These are phyloP conservation scores for Neodidymelliopsis sp. DNA, from an alignment of 2,329 filamentous ascomycete genomes.

Conservation along the genomic window DNA sequence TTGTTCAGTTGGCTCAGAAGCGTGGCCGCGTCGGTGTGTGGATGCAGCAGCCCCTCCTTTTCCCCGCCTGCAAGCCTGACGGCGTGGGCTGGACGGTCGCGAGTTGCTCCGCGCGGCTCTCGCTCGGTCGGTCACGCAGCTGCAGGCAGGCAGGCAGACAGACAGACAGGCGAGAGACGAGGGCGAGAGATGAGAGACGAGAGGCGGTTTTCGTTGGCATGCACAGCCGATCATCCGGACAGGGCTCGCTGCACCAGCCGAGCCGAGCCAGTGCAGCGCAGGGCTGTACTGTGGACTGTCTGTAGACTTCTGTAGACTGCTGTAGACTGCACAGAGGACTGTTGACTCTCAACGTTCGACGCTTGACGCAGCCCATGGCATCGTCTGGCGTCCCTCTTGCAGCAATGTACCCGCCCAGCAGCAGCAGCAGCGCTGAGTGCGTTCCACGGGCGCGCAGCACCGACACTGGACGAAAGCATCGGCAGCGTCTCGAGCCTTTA, in stretches of 20 bases:
- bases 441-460: slow-evolving; percentile 12
- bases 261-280: background rate
- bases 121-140: background rate
- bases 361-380: slow-evolving; percentile 8
- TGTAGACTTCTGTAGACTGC: too few species aligned
- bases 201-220: slow-evolving; percentile 18
- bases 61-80: slow-evolving; percentile 13
- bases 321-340: too few species aligned
- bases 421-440: too few species aligned
- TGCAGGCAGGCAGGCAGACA: too few species aligned
- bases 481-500: slow-evolving; percentile 4
- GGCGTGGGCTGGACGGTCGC: background rate
- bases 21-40: too few species aligned
- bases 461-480: slow-evolving; percentile 10
- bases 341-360: too few species aligned
- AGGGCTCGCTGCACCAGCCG: slow-evolving; percentile 2
- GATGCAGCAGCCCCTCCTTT: slow-evolving; percentile 21
- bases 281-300: too few species aligned
- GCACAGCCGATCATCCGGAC: slow-evolving; percentile 15
- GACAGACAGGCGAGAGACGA: too few species aligned
- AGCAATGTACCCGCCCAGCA: too few species aligned
- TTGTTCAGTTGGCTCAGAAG: too few species aligned
- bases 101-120: slow-evolving; percentile 11
- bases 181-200: too few species aligned
- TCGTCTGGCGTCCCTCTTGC: too few species aligned